Base-by-base conservation (phyloP, 768 basidiomycete genomes). In the Psilocybe subaeruginosa region DNA sequence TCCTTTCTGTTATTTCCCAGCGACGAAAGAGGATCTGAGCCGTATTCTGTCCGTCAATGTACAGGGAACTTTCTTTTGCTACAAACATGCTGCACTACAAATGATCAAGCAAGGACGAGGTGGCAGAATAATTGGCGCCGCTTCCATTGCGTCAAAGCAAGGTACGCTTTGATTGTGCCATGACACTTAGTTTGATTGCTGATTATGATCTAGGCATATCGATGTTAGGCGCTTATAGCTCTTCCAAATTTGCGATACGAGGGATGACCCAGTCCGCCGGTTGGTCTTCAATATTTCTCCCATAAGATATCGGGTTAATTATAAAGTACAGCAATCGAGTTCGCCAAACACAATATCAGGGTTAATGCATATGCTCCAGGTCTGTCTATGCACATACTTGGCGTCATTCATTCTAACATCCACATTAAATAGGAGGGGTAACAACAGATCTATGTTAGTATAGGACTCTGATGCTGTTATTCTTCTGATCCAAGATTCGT, bases 41-140 rank as follows among this genome's bases (percentile, higher is more conserved):
- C 57, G 60, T 5, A 45, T 74, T 3, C 72, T 77, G 27, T 46
- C 66, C 0, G 68, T 78, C 58, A 82, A 82, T 54, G 67, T 68
- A 4, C 67, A 71, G 9, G 79, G 81, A 1, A 68, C 70, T 0
- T 79, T 78, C 37, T 62, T 80, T 1, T 78, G 78, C 65, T 80
- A 79, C 66, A 76, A 77, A 50, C 70, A 75, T 56, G 79, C 80
- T 6, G 80, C 72, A 3, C 49, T 71, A 12, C 71, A 74, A 55
- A 83, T 83, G 81, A 74, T 81, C 37, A 69, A 71, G 27, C 80
- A 81, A 69, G 78, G 78, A 27, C 64, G 64, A 5, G 80, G 81
- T 3, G 81, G 81, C 0, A 68, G 79, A 47, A 77, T 82, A 19
- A 73, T 82, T 19, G 80, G 80, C 12, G 79, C 79, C 0, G 76